Evolutionary conservation across 2,329 filamentous ascomycete species (phyloP), one percentile per base, ranked within the genome.

Genomic region (Fusarium tjaetaba): DNA sequence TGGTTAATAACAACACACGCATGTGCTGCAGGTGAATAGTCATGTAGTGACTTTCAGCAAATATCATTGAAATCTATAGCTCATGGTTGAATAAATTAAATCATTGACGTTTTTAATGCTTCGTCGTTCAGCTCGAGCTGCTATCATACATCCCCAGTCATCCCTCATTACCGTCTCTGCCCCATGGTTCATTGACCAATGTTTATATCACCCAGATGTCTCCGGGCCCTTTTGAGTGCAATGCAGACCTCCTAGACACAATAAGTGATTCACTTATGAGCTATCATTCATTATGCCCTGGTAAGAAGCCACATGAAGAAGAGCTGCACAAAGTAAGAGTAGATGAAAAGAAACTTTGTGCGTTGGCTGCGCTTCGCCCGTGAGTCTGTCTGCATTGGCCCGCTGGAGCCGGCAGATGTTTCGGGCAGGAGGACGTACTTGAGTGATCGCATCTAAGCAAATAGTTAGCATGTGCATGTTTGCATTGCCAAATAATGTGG

Each of bases 361-460:
- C 95, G 88, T 81, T 94, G 91, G 83, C 93, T 96, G 80, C 93
- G 91, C 85, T 97, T 96, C 43, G 93, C 92, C 71, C 95, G 90
- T 34, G 94, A 94, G 69, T 97, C 93, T 76, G 88, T 88, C 80
- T 89, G 85, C 88, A 91, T 89, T 69, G 91, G 87, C 76, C 89
- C 89, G 38, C 90, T 88, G 61, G 88, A 89, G 77, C 92, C 91
- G 67, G 86, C 87, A 4, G 91, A 88, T 68, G 90, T 94, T 80
- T 98, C 95, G 0, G 96, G 96, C 10, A 99, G 89, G 20, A 99
- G 88, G 32, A 99, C 96, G 79, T 99, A 99, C 85, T 97, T 95
- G 71, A 99, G 85, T 22, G 96, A 98, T 67, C 96, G 93, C 81
- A 99, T 92, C 94, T 97, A 69, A 11, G 10, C 6, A 41, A 61